Base-by-base conservation (phyloP, 2,329 filamentous ascomycete species). In the Exophiala bonariae region DNA sequence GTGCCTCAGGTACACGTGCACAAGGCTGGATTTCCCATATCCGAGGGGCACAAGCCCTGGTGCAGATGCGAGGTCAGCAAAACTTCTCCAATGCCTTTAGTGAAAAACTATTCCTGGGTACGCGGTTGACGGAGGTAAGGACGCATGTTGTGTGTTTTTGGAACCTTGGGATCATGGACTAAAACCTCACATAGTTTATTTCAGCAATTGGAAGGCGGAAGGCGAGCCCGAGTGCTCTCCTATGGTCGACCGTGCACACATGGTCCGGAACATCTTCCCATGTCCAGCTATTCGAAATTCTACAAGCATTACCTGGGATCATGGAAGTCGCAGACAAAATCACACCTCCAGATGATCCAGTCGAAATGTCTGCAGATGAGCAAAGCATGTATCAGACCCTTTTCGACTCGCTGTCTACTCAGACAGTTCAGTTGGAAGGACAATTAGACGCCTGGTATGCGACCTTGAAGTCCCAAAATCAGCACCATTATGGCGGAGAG, bases 271-370 rank as follows among this genome's bases (percentile, higher is more conserved):
- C 18, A 14, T 22, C 48, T 13, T 41, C 43, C 16, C 32, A 36
- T 16, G 36, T 48, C 11, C 31, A 16, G 26, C 49, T 52, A 9
- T 47, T 46, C 26, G 41, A 42, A 11, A 46, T 49, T 28, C 33
- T 49, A 10, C 23, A 41, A 30, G 13, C 16, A 10, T 35, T 49
- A 28, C 49, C 45, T 13, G 1, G 14, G 3, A 35, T 49, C 35
- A 40, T 52, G 18, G 46, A 52, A 22, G 16, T 44, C 19, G 46
- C 46, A 20, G 49, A 49, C 33, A 13, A 16, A 6, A 36, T 49
- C 6, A 33, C 23, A 7, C 16, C 42, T 9, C 16, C 14, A 19
- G 23, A 8, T n/a, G 18, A 33, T 9, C 7, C 16, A 17, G 20
- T 8, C 1, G 28, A 30, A 3, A 20, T 47, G 14, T 20, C 13